Evolutionary conservation across 768 basidiomycete species (phyloP), one percentile per base, ranked within the genome.

Genomic region (Fomitopsis serialis): DNA sequence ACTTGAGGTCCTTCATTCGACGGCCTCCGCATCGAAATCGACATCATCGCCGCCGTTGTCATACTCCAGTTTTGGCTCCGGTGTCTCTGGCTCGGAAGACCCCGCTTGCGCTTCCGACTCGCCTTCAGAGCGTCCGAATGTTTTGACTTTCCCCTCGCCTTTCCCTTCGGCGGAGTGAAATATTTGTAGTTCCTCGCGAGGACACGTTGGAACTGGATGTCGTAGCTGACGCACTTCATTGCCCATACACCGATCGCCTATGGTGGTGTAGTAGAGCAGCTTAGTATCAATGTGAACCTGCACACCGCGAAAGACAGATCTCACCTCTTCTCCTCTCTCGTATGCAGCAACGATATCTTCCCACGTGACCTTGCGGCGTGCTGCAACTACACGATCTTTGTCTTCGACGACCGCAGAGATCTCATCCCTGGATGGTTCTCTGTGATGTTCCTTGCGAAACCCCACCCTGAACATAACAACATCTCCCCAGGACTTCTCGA

Each of bases 191-290:
- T 23, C 35, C 27, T 23, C 6, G 19, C 50, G 1, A 51, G 49
- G 5, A 23, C 25, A 12, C 48, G 57, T 8, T 49, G 50, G 37
- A 58, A 52, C 19, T 34, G 17, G 19, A 48, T 23, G 27, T 58
- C 57, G 27, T 52, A 58, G 19, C 50, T 53, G 29, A 54, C 53
- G 36, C 57, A 58, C 15, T 48, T 43, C 56, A 58, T 54, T 17
- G 36, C 23, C 50, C 45, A 54, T 3, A 52, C 25, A 22, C 44
- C 42, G 23, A 45, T 52, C 21, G 32, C 19, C 51, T 52, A 11
- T 32, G 11, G 29, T 32, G 11, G 11, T 52, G 29, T 32, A 32
- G 29, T 32, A 32, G 11, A 35, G 19, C 19, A 47, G n/a, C 10
- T 9, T 5, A 11, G 15, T 8, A 15, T 32, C 6, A 32, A 11